phyloP scores from a whole-genome alignment of 2,329 filamentous ascomycete species.

The Xylaria sp. region DNA sequence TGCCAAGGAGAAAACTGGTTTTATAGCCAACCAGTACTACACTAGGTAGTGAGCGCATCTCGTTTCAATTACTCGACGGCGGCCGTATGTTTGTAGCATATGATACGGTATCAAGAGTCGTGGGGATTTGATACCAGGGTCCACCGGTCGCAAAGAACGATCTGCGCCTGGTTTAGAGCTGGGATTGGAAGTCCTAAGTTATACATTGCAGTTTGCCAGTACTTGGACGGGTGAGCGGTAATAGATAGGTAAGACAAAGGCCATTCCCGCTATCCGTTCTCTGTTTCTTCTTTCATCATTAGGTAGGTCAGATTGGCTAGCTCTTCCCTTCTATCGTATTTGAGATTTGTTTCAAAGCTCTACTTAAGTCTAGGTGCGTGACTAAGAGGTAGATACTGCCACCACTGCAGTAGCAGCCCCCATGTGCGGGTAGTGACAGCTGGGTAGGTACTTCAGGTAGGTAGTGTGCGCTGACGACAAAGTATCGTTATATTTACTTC shows the following conservation, averaged over 20 bases:
- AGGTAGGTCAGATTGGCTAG: neutral
- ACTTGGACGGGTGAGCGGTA: neutral
- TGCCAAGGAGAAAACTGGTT: conserved; percentile 6
- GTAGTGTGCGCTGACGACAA: conserved; percentile 10
- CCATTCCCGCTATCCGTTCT: conserved; percentile 18
- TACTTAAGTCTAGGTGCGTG: neutral
- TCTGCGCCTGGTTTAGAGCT: conserved; percentile 5
- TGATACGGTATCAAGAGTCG: neutral
- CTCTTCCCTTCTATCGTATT: neutral
- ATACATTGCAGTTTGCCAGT: too few species aligned
- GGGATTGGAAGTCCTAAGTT: neutral
- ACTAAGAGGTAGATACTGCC: too few species aligned
- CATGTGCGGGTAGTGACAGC: too few species aligned
- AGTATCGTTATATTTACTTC: conserved; percentile 6
- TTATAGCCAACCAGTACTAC: neutral
- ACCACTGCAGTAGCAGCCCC: too few species aligned
- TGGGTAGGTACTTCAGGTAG: neutral
- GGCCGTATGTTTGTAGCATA: neutral
- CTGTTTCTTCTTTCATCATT: neutral
- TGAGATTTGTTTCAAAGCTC: neutral
- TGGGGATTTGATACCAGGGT: neutral
- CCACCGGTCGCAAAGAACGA: neutral
- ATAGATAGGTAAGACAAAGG: neutral
- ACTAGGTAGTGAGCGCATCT: neutral
- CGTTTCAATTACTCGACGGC: neutral